Conservation (phyloP, 495 filamentous ascomycete species). For the Gamarada debralockiae region DNA sequence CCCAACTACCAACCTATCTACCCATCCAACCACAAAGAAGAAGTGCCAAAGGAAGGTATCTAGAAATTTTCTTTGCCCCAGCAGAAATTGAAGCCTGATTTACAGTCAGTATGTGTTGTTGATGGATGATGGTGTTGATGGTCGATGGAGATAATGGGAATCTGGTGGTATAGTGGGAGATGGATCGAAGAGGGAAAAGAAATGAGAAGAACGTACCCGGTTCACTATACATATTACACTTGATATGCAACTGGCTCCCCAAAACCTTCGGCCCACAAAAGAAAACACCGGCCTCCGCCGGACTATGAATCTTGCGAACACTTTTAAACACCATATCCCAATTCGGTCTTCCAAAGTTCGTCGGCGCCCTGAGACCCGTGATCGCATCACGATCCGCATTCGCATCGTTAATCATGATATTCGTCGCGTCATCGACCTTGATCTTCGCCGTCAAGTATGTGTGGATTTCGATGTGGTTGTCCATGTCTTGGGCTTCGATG, state of each 20-base stretch:
- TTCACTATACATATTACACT: constrained; percentile 75
- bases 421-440: constrained; percentile 73
- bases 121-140: constrained; percentile 11
- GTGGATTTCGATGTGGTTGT: constrained; percentile 75
- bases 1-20: too few relatives aligned
- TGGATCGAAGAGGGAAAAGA: neutral
- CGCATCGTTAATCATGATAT: constrained; percentile 82
- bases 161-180: constrained; percentile 1
- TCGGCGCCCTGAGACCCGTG: constrained; percentile 69
- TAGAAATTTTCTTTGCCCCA: constrained; percentile 81
- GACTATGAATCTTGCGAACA: constrained; percentile 65
- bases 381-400: constrained; percentile 75
- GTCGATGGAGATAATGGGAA: neutral
- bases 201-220: constrained; percentile 43
- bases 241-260: constrained; percentile 64
- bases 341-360: constrained; percentile 74
- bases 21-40: too few relatives aligned
- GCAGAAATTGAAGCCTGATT: constrained; percentile 26
- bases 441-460: constrained; percentile 73
- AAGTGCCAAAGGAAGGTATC: neutral
- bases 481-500: constrained; percentile 79
- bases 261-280: constrained; percentile 75
- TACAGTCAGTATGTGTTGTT: constrained; percentile 15
- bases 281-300: constrained; percentile 74
- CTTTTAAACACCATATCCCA: constrained; percentile 78